phyloP scores from a whole-genome alignment of 2,329 filamentous ascomycete genomes.

The Fusarium haematococcum region DNA sequence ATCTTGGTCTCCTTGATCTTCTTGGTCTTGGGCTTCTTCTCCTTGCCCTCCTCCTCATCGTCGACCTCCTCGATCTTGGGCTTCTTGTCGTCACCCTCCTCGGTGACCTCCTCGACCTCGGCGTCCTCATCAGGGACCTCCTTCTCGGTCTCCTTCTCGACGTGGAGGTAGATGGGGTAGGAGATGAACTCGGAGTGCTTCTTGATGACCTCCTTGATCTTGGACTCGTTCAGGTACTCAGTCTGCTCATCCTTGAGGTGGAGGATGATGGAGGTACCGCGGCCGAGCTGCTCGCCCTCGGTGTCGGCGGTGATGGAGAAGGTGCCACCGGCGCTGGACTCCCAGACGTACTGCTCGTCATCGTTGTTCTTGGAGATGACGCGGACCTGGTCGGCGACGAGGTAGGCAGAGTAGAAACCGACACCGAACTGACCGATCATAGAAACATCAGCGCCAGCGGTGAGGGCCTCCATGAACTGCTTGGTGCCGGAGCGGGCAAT shows the following conservation, averaged over 20 bases:
- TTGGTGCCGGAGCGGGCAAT: conserved; percentile 99
- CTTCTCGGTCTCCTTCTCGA: conserved; percentile 98
- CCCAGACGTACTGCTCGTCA: conserved; percentile 99
- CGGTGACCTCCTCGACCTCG: conserved; percentile 73
- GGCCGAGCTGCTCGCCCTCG: conserved; percentile 89
- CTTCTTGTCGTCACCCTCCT: conserved; percentile 90
- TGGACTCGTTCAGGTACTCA: conserved; percentile 98
- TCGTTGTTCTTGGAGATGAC: conserved; percentile 99
- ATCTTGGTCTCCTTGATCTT: conserved; percentile 99
- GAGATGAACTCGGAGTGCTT: conserved; percentile 99
- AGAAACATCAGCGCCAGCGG: conserved; percentile 98
- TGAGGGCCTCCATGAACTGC: conserved; percentile 99
- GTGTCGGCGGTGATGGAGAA: conserved; percentile 94
- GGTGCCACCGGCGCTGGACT: conserved; percentile 96
- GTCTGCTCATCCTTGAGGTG: conserved; percentile 99
- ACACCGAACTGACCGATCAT: conserved; percentile 99
- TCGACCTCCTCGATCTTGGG: conserved; percentile 94
- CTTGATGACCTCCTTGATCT: conserved; percentile 99
- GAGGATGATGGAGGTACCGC: conserved; percentile 97
- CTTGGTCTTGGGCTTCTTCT: conserved; percentile 99
- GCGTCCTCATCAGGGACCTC: conserved; percentile 98
- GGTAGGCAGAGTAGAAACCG: conserved; percentile 99
- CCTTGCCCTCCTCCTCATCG: conserved; percentile 84
- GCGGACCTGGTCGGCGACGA: conserved; percentile 95
- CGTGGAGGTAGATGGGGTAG: conserved; percentile 99